A percentile compares a stretch with the other conserved stretches of the same genome.
phyloP scores from a whole-genome alignment of 2,329 filamentous ascomycete genomes.

The Mycocentrospora acerina region DNA sequence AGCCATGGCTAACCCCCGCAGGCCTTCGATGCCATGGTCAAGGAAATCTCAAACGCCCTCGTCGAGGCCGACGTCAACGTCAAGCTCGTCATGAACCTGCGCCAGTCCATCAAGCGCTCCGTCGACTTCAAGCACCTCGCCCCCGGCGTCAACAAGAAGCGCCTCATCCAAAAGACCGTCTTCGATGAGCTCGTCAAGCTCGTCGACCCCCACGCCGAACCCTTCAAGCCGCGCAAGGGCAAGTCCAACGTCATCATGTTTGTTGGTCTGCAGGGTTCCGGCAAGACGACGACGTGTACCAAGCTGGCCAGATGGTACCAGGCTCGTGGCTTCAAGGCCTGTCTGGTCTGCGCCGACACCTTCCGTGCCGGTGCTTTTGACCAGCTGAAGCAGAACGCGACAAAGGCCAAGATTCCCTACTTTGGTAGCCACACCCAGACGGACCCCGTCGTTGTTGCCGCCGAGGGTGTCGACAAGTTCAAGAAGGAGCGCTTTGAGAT shows the following conservation, averaged over 20 bases:
- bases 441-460: slow-evolving; percentile 87
- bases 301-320: slow-evolving; percentile 96
- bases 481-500: slow-evolving; percentile 98
- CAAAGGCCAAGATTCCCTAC: slow-evolving; percentile 98
- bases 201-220: slow-evolving; percentile 91
- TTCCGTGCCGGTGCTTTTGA: slow-evolving; percentile 98
- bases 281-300: slow-evolving; percentile 97
- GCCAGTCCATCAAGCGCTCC: slow-evolving; percentile 84
- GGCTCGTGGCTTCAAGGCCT: slow-evolving; percentile 86
- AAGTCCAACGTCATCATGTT: slow-evolving; percentile 99
- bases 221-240: slow-evolving; percentile 96
- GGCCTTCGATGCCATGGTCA: slow-evolving; percentile 97
- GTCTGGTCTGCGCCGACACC: slow-evolving; percentile 94
- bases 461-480: slow-evolving; percentile 97
- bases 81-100: slow-evolving; percentile 83
- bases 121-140: slow-evolving; percentile 96
- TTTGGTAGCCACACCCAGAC: slow-evolving; percentile 96
- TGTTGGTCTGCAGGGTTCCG: slow-evolving; percentile 93
- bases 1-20: no score
- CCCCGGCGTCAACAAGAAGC: slow-evolving; percentile 94
- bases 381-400: slow-evolving; percentile 97
- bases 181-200: slow-evolving; percentile 96
- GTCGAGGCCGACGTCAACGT: slow-evolving; percentile 98
- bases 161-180: slow-evolving; percentile 94
- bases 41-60: slow-evolving; percentile 94